A percentile compares a stretch with the other conserved stretches of the same genome.
Conservation (phyloP, 306 rosid species). For the peach (Prunus persica) region Prunus_persica_NCBIv2 NC_034011.1:21067501-21068000, state of each 20-base stretch:
- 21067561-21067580: neutral
- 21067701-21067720: neutral
- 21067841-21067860: too few species aligned
- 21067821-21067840: too few species aligned
- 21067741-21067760: neutral
- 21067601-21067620: neutral
- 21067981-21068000: neutral
- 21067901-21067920: too few species aligned
- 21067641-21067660: neutral
- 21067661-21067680: neutral
- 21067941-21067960: neutral
- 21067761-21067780: neutral
- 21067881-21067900: too few species aligned
- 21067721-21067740: neutral
- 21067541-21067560: too few species aligned
- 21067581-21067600: neutral
- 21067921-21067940: neutral
- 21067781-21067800: neutral
- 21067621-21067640: neutral
- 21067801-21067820: neutral
- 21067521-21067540: neutral
- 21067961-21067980: neutral
- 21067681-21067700: neutral
- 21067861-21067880: too few species aligned
- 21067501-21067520: neutral